Evolutionary conservation across 2,329 filamentous ascomycete species (phyloP).

Genomic region (Lithohypha guttulata): DNA sequence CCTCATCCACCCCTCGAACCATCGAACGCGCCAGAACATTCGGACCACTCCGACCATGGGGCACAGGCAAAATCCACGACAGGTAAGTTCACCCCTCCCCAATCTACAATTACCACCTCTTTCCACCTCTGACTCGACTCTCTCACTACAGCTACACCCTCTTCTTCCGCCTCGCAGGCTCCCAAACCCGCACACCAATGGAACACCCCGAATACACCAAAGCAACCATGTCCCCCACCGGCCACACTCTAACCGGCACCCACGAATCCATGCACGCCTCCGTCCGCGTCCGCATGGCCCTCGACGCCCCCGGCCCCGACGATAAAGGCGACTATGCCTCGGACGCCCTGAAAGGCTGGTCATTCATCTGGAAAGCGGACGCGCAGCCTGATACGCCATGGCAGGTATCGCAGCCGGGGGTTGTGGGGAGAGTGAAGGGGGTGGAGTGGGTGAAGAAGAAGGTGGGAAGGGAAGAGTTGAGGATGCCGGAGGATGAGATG

Average conservation of each 20-base stretch:
- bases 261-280: constrained; percentile 47
- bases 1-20: constrained; percentile 6
- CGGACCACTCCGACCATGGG: constrained; percentile 16
- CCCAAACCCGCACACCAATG: constrained; percentile 17
- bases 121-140: too few relatives aligned
- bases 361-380: constrained; percentile 10
- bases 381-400: constrained; percentile 19
- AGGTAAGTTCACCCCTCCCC: too few relatives aligned
- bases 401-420: constrained; percentile 14
- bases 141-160: too few relatives aligned
- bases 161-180: constrained; percentile 20
- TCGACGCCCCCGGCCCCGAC: constrained; percentile 40
- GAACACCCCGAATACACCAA: constrained; percentile 18
- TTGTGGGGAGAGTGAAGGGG: constrained; percentile 17
- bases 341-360: constrained; percentile 26
- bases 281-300: constrained; percentile 43
- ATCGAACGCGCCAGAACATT: constrained; percentile 10
- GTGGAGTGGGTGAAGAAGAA: constrained; percentile 19
- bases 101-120: too few relatives aligned
- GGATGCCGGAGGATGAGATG: constrained; percentile 18
- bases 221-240: constrained; percentile 4
- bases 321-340: constrained; percentile 41
- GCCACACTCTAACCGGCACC: constrained; percentile 36
- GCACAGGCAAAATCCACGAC: constrained; percentile 22
- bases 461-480: constrained; percentile 9